Percentiles rank a stretch among this genome's conserved stretches.
Evolutionary conservation across 176 grass and related monocot genomes (phyloP).

Genomic region (Triticum monococcum): DNA sequence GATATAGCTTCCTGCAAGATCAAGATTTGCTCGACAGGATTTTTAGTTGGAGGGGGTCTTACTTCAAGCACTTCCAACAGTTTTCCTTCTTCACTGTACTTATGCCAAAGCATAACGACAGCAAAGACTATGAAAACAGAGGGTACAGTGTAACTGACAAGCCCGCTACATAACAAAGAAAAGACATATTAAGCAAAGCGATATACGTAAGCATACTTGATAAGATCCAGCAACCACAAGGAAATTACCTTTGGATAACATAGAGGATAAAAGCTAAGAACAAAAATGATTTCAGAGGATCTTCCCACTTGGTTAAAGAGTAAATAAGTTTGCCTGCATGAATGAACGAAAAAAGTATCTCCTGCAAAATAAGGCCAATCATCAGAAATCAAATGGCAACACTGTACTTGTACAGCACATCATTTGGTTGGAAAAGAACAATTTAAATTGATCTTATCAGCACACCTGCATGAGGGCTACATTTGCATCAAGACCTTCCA

Average conservation of each 20-base stretch:
- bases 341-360: constrained; percentile 67
- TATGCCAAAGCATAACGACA: constrained; percentile 60
- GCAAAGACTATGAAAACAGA: constrained; percentile 46
- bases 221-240: constrained; percentile 20
- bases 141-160: constrained; percentile 46
- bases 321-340: constrained; percentile 51
- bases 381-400: constrained; percentile 29
- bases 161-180: constrained; percentile 50
- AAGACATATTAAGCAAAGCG: not conserved
- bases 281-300: constrained; percentile 66
- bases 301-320: constrained; percentile 71
- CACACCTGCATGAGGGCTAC: constrained; percentile 72
- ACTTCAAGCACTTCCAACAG: constrained; percentile 60
- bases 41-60: constrained; percentile 63
- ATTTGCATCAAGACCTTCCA: constrained; percentile 78
- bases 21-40: constrained; percentile 75
- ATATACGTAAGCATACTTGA: constrained; percentile 19
- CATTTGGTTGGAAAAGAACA: constrained; percentile 14
- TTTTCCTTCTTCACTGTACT: constrained; percentile 48
- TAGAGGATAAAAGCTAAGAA: constrained; percentile 71
- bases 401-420: not conserved
- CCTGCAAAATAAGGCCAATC: constrained; percentile 48
- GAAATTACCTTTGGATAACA: constrained; percentile 65
- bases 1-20: constrained; percentile 68
- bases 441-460: constrained; percentile 18